Conservation (phyloP, 306 rosid genomes). For the Carpinus viminea region DNA sequence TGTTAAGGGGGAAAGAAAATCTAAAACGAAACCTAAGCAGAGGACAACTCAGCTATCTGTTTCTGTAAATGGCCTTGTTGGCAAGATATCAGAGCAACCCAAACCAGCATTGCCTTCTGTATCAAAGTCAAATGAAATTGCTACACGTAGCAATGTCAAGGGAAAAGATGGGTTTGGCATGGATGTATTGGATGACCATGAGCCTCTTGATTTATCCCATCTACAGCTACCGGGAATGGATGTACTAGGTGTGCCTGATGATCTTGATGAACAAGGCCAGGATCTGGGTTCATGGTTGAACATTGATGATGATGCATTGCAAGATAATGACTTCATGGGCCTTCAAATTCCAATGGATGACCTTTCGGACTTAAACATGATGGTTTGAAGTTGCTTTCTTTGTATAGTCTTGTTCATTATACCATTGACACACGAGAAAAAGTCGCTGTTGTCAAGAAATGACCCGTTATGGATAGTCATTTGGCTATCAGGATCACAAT, state of each 20-base stretch:
- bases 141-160: constrained; percentile 54
- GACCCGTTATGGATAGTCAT: constrained; percentile 71
- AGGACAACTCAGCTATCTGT: constrained; percentile 88
- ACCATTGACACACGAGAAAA: constrained; percentile 88
- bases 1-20: constrained; percentile 86
- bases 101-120: constrained; percentile 64
- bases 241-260: constrained; percentile 78
- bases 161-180: constrained; percentile 61
- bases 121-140: constrained; percentile 58
- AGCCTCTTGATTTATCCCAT: constrained; percentile 79
- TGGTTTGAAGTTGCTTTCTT: constrained; percentile 89
- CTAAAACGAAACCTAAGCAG: constrained; percentile 96
- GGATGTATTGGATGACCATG: constrained; percentile 71
- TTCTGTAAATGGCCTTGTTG: constrained; percentile 90
- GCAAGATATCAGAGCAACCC: constrained; percentile 81
- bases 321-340: constrained; percentile 96
- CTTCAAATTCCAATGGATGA: constrained; percentile 99
- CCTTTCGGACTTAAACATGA: constrained; percentile 95
- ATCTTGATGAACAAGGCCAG: constrained; percentile 77
- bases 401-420: constrained; percentile 97
- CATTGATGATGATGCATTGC: constrained; percentile 86
- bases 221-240: constrained; percentile 94
- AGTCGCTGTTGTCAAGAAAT: constrained; percentile 66
- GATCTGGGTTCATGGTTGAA: constrained; percentile 98
- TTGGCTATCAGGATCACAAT: constrained; percentile 60